Percentiles rank a stretch among this genome's conserved stretches.
Conservation (phyloP, 2,329 filamentous ascomycete species). For the Pseudomassariella vexata region DNA sequence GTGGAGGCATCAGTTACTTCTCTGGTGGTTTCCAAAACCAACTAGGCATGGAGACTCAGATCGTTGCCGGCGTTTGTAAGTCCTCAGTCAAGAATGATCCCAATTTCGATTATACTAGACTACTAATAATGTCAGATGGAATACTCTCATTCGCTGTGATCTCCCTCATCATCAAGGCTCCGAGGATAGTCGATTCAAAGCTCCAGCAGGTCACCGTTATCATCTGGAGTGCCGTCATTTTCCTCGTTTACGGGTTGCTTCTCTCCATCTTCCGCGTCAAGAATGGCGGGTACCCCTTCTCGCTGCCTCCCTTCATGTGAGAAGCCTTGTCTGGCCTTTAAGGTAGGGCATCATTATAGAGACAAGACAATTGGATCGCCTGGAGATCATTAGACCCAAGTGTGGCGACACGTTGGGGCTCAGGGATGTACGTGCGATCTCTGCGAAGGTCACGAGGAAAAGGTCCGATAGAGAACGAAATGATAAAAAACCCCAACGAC, state of each 20-base stretch:
- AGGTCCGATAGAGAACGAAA: no score
- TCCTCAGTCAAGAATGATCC: no score
- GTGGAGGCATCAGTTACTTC: slow-evolving; percentile 84
- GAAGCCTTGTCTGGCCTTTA: no score
- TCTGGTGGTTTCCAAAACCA: slow-evolving; percentile 90
- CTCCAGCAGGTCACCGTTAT: slow-evolving; percentile 77
- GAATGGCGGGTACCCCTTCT: slow-evolving; percentile 93
- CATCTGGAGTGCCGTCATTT: slow-evolving; percentile 69
- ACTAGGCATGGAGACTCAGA: slow-evolving; percentile 90
- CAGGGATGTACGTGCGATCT: no score
- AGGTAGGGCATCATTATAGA: no score
- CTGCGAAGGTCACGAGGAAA: no score
- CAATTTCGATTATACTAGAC: no score
- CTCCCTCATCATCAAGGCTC: slow-evolving; percentile 84
- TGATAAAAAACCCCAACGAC: no score
- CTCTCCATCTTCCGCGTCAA: slow-evolving; percentile 91
- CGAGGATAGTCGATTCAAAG: slow-evolving; percentile 73
- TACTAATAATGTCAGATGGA: slow-evolving; percentile 42
- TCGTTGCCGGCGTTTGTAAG: slow-evolving; percentile 89
- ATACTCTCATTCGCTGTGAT: slow-evolving; percentile 86
- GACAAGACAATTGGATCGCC: no score
- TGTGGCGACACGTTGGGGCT: no score
- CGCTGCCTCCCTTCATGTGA: slow-evolving; percentile 79
- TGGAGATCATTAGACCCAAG: no score
- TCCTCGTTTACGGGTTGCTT: slow-evolving; percentile 87